A percentile compares a stretch with the other conserved stretches of the same genome.
Conservation (phyloP, 768 basidiomycete genomes). For the Austroboletus eburneus region DNA sequence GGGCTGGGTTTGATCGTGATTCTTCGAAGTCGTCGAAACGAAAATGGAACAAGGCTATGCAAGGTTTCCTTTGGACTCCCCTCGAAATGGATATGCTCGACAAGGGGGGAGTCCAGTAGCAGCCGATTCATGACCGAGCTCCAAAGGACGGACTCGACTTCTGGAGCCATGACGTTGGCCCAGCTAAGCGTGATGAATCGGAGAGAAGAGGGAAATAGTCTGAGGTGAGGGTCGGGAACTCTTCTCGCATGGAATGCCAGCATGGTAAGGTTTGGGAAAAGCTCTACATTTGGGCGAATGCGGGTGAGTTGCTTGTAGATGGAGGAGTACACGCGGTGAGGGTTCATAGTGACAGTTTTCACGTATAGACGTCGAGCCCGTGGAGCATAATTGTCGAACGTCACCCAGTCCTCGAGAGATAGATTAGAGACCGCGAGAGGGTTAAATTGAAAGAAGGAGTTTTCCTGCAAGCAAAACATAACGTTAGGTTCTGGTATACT, state of each 20-base stretch:
- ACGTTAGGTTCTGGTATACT: constrained; percentile 5
- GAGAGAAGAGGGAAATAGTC: constrained; percentile 22
- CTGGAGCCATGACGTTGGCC: constrained; percentile 11
- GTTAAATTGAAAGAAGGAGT: constrained; percentile 17
- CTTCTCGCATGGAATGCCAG: constrained; percentile 18
- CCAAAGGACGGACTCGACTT: constrained; percentile 17
- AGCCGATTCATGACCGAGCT: constrained; percentile 18
- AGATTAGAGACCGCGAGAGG: constrained; percentile 2
- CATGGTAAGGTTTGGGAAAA: constrained; percentile 20
- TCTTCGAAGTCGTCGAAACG: constrained; percentile 18
- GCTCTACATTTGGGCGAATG: constrained; percentile 22
- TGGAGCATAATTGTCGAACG: constrained; percentile 21
- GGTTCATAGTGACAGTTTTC: constrained; percentile 25
- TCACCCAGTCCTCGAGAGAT: constrained; percentile 12
- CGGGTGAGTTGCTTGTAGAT: constrained; percentile 21
- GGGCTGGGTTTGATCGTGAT: constrained; percentile 22
- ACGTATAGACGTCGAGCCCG: constrained; percentile 20
- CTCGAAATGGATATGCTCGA: constrained; percentile 23
- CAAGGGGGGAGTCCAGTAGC: constrained; percentile 15
- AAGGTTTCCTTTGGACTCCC: constrained; percentile 22
- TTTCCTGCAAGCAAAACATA: constrained; percentile 10
- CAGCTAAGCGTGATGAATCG: constrained; percentile 19
- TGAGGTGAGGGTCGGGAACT: constrained; percentile 6
- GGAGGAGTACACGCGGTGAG: constrained; percentile 23
- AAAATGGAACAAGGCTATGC: constrained; percentile 10